phyloP scores from a whole-genome alignment of 441 rosid species.

The Corymbia citriodora region DNA sequence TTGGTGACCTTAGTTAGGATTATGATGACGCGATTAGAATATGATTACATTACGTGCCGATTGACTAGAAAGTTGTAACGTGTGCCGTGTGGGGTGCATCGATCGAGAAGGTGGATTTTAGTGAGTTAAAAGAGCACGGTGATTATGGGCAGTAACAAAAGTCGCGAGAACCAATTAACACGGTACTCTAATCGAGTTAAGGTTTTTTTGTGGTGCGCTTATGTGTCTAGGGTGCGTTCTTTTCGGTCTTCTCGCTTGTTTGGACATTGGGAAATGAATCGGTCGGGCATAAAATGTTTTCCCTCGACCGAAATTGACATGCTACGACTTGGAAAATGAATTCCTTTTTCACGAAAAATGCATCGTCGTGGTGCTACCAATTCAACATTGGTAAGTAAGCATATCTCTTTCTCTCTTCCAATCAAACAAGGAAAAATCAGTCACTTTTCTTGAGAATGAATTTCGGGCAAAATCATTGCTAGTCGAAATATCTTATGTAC shows the following conservation, averaged over 20 bases:
- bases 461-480: neutral
- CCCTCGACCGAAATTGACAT: neutral
- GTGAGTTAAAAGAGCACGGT: neutral
- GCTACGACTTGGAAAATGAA: neutral
- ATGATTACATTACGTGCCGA: neutral
- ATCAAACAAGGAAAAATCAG: no score
- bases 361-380: neutral
- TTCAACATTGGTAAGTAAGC: neutral
- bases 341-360: neutral
- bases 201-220: neutral
- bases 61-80: neutral
- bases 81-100: neutral
- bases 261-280: neutral
- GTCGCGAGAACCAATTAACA: neutral
- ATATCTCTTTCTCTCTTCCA: neutral
- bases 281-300: neutral
- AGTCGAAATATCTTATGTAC: no score
- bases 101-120: neutral
- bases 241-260: fast-evolving
- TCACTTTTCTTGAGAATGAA: no score
- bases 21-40: neutral
- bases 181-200: fast-evolving
- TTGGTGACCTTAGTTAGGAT: neutral
- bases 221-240: neutral
- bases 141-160: neutral